Base-by-base conservation (phyloP, 2,329 filamentous ascomycete species). In the Teratosphaeria nubilosa region DNA sequence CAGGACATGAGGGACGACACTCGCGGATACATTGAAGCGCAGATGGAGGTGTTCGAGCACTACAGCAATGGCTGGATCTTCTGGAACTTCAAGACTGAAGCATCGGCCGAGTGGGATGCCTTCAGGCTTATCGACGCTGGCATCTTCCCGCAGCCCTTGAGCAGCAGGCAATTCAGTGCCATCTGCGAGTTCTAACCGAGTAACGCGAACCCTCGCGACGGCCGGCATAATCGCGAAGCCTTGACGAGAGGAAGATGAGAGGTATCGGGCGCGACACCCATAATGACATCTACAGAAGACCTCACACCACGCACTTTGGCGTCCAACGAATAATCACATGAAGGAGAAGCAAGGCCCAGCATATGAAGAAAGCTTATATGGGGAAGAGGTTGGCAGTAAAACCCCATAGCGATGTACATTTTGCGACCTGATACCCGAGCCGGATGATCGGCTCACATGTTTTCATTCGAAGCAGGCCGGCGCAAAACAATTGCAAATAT, bases 41-140 rank as follows among this genome's bases (percentile, higher is more conserved):
- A 83, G 67, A 70, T 84, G 54, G 72, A 75, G 31, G 71, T 77
- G 0, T 83, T 78, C 62, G 81, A 83, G 69, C 66, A 65, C 10
- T 73, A 75, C 56, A 77, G 78, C 1, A 70, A 79, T 30, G 81
- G 81, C 2, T 83, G 80, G 80, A 70, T 82, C 30, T 82, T 79
- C 66, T 83, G 58, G 80, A 82, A 81, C 60, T 83, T 81, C 72
- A 83, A 83, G 73, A 82, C 80, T 0, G 79, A 83, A 63, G 62
- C 56, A 22, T 60, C 65, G 3, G 73, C 76, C 48, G 80, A 82
- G 63, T 83, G 80, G 79, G 79, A 82, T 67, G 75, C 76, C 25
- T 77, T 78, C 59, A 69, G 68, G 27, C 68, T 82, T 10, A 69
- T 81, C 20, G 77, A 79, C 60, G 74, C 73, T 30, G 79, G 79